These are phyloP conservation scores for Septoria petroselini DNA, from an alignment of 2,329 filamentous ascomycete species.

Conservation along the genomic window DNA sequence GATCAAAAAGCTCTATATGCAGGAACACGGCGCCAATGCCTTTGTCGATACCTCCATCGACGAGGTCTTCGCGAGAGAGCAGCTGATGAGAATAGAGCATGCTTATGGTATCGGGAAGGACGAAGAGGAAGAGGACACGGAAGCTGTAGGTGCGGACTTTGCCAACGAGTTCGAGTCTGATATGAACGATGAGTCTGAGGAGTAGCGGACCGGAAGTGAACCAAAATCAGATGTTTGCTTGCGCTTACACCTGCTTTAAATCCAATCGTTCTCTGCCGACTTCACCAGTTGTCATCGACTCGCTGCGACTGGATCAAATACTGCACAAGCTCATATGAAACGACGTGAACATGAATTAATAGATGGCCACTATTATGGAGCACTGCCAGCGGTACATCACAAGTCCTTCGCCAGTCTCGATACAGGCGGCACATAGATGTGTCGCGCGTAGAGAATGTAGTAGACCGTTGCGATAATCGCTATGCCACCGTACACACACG, in stretches of 20 bases:
- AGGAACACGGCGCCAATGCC: not conserved
- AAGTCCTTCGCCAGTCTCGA: constrained; percentile 26
- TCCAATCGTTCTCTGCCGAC: too few relatives aligned
- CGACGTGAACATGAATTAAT: too few relatives aligned
- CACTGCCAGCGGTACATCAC: not conserved
- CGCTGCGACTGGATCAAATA: too few relatives aligned
- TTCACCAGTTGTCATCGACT: too few relatives aligned
- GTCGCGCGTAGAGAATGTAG: constrained; percentile 32
- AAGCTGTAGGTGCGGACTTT: not conserved
- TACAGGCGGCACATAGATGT: constrained; percentile 31
- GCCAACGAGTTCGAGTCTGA: not conserved
- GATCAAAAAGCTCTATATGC: not conserved
- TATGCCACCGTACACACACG: constrained; percentile 24
- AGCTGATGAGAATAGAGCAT: not conserved
- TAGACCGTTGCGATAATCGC: constrained; percentile 24
- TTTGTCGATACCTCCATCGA: not conserved
- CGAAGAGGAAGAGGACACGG: not conserved
- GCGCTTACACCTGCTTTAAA: too few relatives aligned
- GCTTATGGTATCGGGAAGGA: not conserved
- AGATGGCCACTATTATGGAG: too few relatives aligned
- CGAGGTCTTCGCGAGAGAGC: not conserved
- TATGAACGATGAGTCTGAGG: not conserved
- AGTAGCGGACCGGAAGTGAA: not conserved
- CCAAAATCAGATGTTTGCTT: too few relatives aligned
- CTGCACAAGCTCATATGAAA: too few relatives aligned